Evolutionary conservation across 1,139 yeast genomes (phyloP), one percentile per base, ranked within the genome.

Genomic region (Nakaseomyces bracarensis): DNA sequence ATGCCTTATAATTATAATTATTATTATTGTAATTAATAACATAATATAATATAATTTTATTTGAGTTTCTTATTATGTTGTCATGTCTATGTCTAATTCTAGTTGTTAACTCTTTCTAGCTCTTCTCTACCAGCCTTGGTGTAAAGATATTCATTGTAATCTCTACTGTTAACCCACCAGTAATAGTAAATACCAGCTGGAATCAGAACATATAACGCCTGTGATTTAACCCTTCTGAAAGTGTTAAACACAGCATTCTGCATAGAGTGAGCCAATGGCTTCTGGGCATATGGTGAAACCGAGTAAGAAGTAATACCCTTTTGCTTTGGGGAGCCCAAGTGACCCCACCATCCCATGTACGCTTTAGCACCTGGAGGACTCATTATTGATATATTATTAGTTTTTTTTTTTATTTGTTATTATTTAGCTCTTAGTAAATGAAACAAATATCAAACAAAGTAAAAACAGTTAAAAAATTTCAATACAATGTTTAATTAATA

Each of bases 321-420:
- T 73, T 89, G 97, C 63, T 76, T 76, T 63, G 94, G 93, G 67
- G 85, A 74, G 50, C 94, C 87, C 53, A 65, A 66, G 70, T 72
- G 66, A 63, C 96, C 96, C 97, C 97, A 87, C 96, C 96, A 87
- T 60, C 97, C 97, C 89, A 84, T 79, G 64, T 83, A 87, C 61
- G 89, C 65, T 61, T 77, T 78, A 63, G 82, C 81, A 58, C 78
- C 77, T 65, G 79, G 78, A 68, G 82, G 81, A 64, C 83, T 84
- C 65, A 61, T 61, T 26, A 21, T 39, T 27, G 18, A 20, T 25
- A 10, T 22, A 15, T 21, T 36, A 8, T n/a, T 25, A 14, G 7
- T 5, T 36, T 15, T 36, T 23, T 21, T 30, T 30, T 8, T 14
- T 30, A 4, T 30, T 18, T n/a, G 7, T 26, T 6, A 26, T 8